These are phyloP conservation scores for Hypoxylon lenormandii DNA, from an alignment of 495 filamentous ascomycete species.

Conservation along the genomic window DNA sequence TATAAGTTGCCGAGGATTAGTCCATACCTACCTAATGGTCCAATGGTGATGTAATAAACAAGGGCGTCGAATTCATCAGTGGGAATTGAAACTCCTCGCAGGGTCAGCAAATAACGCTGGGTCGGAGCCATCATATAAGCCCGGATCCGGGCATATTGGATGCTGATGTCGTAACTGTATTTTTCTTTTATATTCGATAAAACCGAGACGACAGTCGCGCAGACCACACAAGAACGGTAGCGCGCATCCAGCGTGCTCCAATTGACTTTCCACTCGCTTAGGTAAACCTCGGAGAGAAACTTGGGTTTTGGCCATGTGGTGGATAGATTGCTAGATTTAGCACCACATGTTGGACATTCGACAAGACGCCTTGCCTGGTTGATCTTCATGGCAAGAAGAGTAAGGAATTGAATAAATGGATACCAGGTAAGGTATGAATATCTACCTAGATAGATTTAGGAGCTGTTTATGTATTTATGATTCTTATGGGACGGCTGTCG, in stretches of 20 bases:
- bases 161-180: background rate
- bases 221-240: conserved; percentile 2
- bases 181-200: background rate
- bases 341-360: background rate
- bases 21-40: conserved; percentile 1
- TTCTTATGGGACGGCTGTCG: too few species aligned
- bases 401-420: too few species aligned
- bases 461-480: too few species aligned
- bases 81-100: background rate
- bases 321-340: background rate
- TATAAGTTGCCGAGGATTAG: too few species aligned
- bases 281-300: background rate
- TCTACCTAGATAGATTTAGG: too few species aligned
- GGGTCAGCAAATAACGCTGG: background rate
- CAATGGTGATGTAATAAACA: too few species aligned
- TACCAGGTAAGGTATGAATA: too few species aligned
- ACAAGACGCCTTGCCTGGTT: background rate
- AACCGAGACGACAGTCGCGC: background rate
- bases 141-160: background rate
- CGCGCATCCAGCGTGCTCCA: background rate
- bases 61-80: too few species aligned
- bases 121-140: background rate
- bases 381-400: background rate
- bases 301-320: background rate
- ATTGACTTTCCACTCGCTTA: background rate